Base-by-base conservation (phyloP, 2,329 filamentous ascomycete genomes). In the Grosmannia clavigera region DNA sequence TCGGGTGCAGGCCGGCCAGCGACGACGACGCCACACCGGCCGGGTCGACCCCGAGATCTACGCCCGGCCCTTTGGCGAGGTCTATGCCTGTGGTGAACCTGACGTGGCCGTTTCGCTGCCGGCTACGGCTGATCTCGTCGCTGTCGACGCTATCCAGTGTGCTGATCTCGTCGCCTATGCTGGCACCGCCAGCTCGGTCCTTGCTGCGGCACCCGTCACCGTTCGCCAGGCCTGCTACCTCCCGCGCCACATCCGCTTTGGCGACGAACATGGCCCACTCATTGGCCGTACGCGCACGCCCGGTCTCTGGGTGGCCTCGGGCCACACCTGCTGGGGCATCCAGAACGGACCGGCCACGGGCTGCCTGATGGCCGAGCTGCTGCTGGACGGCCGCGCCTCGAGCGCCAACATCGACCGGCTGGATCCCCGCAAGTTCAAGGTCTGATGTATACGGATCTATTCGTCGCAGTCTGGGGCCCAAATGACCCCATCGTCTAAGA, bases 311-410 rank as follows among this genome's bases (percentile, higher is more conserved):
- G 77, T 97, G 62, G 94, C 94, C 0, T 81, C 90, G 0, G 94
- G 94, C 0, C 94, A 99, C 76, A 96, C 91, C 1, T 97, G 92
- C 74, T 99, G 94, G 94, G 94, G 94, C 0, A 96, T 99, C 27
- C 92, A 97, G 75, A 97, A 99, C 74, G 90, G 85, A 0, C 92
- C 92, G 1, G 94, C 81, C 1, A 97, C 92, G 9, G 89, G 89
- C 4, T 89, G 86, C 73, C 71, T 92, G 48, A 86, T 94, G 76
- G 86, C 87, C 46, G 88, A 92, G 71, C 84, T 88, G 72, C 75
- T 94, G 2, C 84, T 92, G 67, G 88, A 92, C 59, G 88, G 88
- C 0, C 73, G 75, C 62, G 81, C 86, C 1, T 84, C 72, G 68
- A 91, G 87, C 66, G 86, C 87, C 5, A 78, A 85, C 63, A 78